Evolutionary conservation across 805 yeast genomes (phyloP), one percentile per base, ranked within the genome.

Genomic region (Zygosaccharomyces kombuchaensis): DNA sequence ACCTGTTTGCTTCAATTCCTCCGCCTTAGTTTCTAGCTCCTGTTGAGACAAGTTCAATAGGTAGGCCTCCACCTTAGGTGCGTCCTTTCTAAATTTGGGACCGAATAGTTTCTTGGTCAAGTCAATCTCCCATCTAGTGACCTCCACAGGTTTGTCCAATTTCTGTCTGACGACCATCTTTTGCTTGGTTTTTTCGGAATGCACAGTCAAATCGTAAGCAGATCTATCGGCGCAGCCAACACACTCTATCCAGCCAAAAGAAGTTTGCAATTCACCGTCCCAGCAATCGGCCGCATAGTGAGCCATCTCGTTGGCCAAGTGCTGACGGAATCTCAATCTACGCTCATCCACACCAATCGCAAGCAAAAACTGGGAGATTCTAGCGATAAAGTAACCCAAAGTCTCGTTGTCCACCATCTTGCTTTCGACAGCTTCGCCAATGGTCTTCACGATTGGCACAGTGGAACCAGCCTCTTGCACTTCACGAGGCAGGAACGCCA

Each of bases 171-270:
- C 99, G 49, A 89, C 90, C 59, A 93, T 75, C 71, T 89, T 91
- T 73, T 88, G 96, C 70, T 88, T 88, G 47, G 99, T 93, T 71
- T 87, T 86, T 46, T 91, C 93, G 36, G 97, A 72, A 67, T 93
- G 99, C 51, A 95, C 99, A 40, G 91, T 78, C 69, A 93, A 80
- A 73, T 93, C 99, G 66, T 88, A 93, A 34, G 99, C 99, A 37
- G 96, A 87, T 75, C 99, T 82, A 73, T 93, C 99, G 55, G 99
- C 99, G 75, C 98, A 93, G 57, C 99, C 99, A 66, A 93, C 97
- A 82, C 99, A 95, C 75, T 93, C 99, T 60, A 93, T 87, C 99
- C 99, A 93, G 60, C 99, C 99, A 61, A 88, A 93, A 27, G 96
- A 87, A 35, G 96, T 83, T 59, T 86, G 82, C 61, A 93, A 76